These are phyloP conservation scores for Wickerhamomyces chambardii DNA, from an alignment of 805 yeast genomes.

Conservation along the genomic window DNA sequence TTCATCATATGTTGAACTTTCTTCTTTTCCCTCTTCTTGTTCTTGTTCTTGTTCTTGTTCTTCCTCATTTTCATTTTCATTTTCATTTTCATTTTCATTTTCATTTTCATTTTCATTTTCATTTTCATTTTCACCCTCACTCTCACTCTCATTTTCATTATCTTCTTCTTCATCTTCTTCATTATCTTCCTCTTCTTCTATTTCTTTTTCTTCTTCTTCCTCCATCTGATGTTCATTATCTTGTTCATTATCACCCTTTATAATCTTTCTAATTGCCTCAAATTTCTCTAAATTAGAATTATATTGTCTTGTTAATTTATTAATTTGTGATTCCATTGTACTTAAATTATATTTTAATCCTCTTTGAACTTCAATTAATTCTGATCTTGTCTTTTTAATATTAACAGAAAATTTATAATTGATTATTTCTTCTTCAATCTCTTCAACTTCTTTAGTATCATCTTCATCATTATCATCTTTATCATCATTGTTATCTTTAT, in stretches of 20 bases:
- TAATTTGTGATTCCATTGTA: background rate
- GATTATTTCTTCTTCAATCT: background rate
- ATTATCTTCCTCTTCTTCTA: background rate
- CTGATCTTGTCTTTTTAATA: background rate
- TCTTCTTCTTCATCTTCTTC: background rate
- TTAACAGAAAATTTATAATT: slow-evolving; percentile 1
- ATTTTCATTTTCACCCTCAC: background rate
- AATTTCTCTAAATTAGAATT: slow-evolving; percentile 2
- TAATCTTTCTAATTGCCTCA: slow-evolving; percentile 2
- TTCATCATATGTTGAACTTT: no score
- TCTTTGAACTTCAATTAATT: slow-evolving; percentile 1
- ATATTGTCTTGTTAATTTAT: no score
- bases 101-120: background rate
- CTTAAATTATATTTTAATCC: background rate
- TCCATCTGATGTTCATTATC: background rate
- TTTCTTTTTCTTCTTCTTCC: slow-evolving; percentile 1
- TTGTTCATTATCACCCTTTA: background rate
- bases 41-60: background rate
- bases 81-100: background rate
- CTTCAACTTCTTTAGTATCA: background rate
- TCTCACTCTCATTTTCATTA: background rate
- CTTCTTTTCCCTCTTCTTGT: no score
- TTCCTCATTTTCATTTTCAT: background rate
- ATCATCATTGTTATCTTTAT: background rate
- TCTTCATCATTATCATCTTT: background rate